Conservation (phyloP, 1,284 basidiomycete species). For the Moniliella sp. region DNA sequence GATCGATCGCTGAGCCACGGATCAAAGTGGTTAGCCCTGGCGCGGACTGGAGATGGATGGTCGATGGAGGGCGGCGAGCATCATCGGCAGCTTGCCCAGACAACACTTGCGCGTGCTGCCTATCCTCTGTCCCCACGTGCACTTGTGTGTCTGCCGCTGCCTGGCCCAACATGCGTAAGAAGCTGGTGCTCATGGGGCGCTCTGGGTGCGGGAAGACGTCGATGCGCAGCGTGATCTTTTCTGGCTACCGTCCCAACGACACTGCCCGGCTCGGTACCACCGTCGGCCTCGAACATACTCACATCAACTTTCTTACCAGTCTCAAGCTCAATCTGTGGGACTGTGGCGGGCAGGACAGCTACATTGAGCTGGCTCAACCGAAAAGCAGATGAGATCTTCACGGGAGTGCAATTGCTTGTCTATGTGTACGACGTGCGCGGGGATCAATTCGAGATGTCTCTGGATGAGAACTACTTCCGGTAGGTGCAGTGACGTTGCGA, state of each 20-base stretch:
- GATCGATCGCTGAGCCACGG: no score
- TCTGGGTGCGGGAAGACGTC: slow-evolving; percentile 53
- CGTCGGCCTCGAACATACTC: slow-evolving; percentile 90
- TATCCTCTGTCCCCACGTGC: no score
- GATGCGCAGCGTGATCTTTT: slow-evolving; percentile 96
- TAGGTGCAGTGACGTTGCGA: slow-evolving; percentile 2
- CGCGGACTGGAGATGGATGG: no score
- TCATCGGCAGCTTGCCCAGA: no score
- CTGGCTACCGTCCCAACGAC: slow-evolving; percentile 74
- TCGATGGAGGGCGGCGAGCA: no score
- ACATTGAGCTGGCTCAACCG: slow-evolving; percentile 85
- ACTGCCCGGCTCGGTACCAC: slow-evolving; percentile 85
- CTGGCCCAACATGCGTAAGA: no score
- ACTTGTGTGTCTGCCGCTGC: no score
- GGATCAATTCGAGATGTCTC: slow-evolving; percentile 37
- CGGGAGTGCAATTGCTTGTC: slow-evolving; percentile 45
- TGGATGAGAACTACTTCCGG: slow-evolving; percentile 27
- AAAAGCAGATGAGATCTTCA: slow-evolving; percentile 75
- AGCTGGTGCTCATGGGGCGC: slow-evolving; percentile 29
- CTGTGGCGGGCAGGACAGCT: slow-evolving; percentile 88
- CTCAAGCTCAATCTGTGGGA: slow-evolving; percentile 89
- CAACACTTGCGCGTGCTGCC: no score
- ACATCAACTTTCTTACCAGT: slow-evolving; percentile 84
- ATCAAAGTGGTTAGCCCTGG: no score
- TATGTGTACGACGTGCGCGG: slow-evolving; percentile 17